Percentiles rank a stretch among this genome's conserved stretches.
Evolutionary conservation across 257 asterid genomes (phyloP).

Genomic region (Cruciata laevipes): DNA sequence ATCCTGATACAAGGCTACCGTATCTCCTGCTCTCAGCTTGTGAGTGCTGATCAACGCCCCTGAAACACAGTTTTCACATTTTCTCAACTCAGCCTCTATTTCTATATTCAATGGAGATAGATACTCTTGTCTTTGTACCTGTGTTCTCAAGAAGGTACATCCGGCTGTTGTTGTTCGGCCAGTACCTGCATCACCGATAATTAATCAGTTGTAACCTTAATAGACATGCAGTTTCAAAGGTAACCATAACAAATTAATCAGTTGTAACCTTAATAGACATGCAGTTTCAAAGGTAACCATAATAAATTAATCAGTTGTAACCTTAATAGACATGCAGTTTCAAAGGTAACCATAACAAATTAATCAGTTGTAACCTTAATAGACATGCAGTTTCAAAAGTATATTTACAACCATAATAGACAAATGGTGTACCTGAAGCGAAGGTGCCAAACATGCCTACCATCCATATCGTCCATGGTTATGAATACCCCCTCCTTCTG

Average conservation of each 20-base stretch:
- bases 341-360: too few species aligned
- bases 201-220: not conserved
- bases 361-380: not conserved
- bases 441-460: conserved; percentile 38
- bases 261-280: not conserved
- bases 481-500: conserved; percentile 36
- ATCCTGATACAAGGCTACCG: conserved; percentile 30
- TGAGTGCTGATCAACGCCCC: conserved; percentile 31
- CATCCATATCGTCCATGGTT: conserved; percentile 45
- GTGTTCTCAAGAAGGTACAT: conserved; percentile 51
- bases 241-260: too few species aligned
- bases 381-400: too few species aligned
- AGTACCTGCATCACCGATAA: conserved; percentile 19
- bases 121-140: conserved; percentile 19
- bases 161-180: conserved; percentile 51
- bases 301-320: too few species aligned
- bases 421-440: conserved; percentile 30
- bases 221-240: not conserved
- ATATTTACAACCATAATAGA: too few species aligned
- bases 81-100: not conserved
- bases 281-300: too few species aligned
- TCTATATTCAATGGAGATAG: not conserved
- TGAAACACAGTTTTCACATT: conserved; percentile 13
- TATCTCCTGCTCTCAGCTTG: conserved; percentile 32
- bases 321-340: not conserved